Base-by-base conservation (phyloP, 139 green algal species). In the Chlorella sp. region DNA sequence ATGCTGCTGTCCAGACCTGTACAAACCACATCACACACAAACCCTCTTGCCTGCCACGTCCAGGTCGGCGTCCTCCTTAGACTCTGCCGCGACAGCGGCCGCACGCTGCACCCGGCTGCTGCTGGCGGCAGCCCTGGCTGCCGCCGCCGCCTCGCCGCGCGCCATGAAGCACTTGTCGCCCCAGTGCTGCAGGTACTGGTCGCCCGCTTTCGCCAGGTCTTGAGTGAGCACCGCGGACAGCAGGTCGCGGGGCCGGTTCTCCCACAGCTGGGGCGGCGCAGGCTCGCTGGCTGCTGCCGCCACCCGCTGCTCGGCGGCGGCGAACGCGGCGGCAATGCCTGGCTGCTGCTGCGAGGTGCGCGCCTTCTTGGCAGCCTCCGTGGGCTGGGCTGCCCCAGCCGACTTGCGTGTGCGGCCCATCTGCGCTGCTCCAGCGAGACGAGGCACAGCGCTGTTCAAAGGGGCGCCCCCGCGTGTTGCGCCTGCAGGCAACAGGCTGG, bases 121-220 rank as follows among this genome's bases (percentile, higher is more conserved):
- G 72, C 44, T 74, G 63, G 26, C 41, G 20, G 64, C 64, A 16
- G 26, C n/a, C 32, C 13, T 55, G 25, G 51, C 28, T 1, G 13
- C 65, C 1, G 26, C 41, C 23, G 67, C 25, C 15, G 68, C 67
- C 28, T 28, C 26, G 47, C 34, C 76, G 4, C 76, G 76, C 38
- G 32, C 1, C 23, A 39, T 56, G 47, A 65, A 63, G 32, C 80
- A 85, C 68, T 85, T 85, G 13, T 85, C 80, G 4, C 51, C 56
- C 80, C 80, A 85, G 7, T 23, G 36, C 34, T 39, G 34, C 51
- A 78, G 32, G 34, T 85, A 85, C 30, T 41, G 41, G 5, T 85
- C 80, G 0, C 28, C 51, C 2, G 47, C 23, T 12, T 21, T 56
- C 1, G 28, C 3, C 30, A 85, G 51, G 23, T 85, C 76, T 26